Conservation (phyloP, 495 filamentous ascomycete genomes). For the Lasiosphaeriaceae sp. region DNA sequence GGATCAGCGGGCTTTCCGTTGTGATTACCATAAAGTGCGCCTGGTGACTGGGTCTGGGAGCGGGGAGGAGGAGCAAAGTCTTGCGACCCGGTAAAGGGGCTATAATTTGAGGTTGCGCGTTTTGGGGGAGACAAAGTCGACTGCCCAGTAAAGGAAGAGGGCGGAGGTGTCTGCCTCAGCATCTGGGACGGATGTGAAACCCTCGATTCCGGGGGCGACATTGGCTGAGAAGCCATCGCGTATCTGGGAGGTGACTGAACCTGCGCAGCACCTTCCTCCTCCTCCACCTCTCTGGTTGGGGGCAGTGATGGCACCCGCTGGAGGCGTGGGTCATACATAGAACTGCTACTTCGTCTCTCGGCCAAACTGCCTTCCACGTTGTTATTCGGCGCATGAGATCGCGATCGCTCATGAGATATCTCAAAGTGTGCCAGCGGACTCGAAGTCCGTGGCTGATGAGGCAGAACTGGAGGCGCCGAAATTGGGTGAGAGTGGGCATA, state of each 20-base stretch:
- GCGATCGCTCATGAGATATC: slow-evolving; percentile 40
- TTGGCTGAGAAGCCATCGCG: slow-evolving; percentile 9
- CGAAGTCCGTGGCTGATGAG: slow-evolving; percentile 79
- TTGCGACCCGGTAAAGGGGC: slow-evolving; percentile 31
- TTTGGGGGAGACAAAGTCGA: slow-evolving; percentile 51
- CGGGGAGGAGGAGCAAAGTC: slow-evolving; percentile 59
- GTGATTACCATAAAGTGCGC: slow-evolving; percentile 50
- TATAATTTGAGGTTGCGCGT: slow-evolving; percentile 45
- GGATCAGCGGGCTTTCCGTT: slow-evolving; percentile 46
- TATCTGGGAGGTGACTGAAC: slow-evolving; percentile 21
- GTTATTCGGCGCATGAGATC: slow-evolving; percentile 21
- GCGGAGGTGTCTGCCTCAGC: slow-evolving; percentile 41
- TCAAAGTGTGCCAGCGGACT: slow-evolving; percentile 74
- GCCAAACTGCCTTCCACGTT: slow-evolving; percentile 32
- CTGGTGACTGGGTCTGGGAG: slow-evolving; percentile 85
- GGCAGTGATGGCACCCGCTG: slow-evolving; percentile 47
- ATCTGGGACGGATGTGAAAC: slow-evolving; percentile 27
- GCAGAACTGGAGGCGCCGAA: slow-evolving; percentile 46
- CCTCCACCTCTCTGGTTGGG: slow-evolving; percentile 51
- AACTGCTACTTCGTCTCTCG: slow-evolving; percentile 43
- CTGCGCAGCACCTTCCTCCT: slow-evolving; percentile 35
- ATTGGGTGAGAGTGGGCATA: slow-evolving; percentile 38
- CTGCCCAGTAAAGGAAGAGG: slow-evolving; percentile 31
- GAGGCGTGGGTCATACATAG: slow-evolving; percentile 42
- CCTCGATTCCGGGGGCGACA: slow-evolving; percentile 28